These are phyloP conservation scores for Ophiocordyceps polyrhachis-furcata DNA, from an alignment of 2,329 filamentous ascomycete genomes.

Conservation along the genomic window DNA sequence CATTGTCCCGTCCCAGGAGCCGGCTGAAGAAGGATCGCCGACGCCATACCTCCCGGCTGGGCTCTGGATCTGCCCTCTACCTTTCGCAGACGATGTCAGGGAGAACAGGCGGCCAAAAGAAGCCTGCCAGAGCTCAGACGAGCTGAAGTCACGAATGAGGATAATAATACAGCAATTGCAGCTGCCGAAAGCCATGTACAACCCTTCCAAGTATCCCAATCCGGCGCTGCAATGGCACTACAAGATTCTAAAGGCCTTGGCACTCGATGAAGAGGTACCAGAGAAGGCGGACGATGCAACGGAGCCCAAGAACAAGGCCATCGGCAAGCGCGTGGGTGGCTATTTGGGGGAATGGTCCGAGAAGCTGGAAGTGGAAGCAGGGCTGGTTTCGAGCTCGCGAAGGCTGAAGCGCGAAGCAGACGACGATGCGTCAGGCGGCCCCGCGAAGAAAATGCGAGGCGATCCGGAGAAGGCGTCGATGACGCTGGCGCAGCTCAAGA, in stretches of 20 bases:
- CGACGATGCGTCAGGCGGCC: slow-evolving; percentile 20
- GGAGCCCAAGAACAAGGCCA: slow-evolving; percentile 66
- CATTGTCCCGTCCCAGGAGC: slow-evolving; percentile 56
- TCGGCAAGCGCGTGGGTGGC: slow-evolving; percentile 69
- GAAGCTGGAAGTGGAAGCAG: slow-evolving; percentile 39
- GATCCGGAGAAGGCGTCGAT: slow-evolving; percentile 16
- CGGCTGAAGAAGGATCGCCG: slow-evolving; percentile 42
- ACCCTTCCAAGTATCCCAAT: slow-evolving; percentile 78
- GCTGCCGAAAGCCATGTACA: slow-evolving; percentile 68
- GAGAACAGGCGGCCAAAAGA: slow-evolving; percentile 45
- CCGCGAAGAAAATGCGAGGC: slow-evolving; percentile 26
- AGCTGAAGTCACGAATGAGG: slow-evolving; percentile 66
- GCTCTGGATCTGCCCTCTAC: slow-evolving; percentile 74
- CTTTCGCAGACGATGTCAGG: slow-evolving; percentile 77
- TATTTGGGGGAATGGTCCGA: slow-evolving; percentile 64
- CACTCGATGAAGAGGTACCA: slow-evolving; percentile 79
- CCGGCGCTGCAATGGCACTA: slow-evolving; percentile 95
- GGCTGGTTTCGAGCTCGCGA: slow-evolving; percentile 16
- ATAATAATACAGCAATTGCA: slow-evolving; percentile 70
- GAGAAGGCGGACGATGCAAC: slow-evolving; percentile 60
- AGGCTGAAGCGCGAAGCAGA: slow-evolving; percentile 34
- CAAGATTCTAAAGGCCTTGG: slow-evolving; percentile 75
- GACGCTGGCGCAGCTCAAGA: slow-evolving; percentile 27
- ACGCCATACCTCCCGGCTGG: slow-evolving; percentile 62
- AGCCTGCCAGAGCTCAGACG: slow-evolving; percentile 39